Conservation (phyloP, 768 basidiomycete genomes). For the Chalciporus sphaerocephalus region DNA sequence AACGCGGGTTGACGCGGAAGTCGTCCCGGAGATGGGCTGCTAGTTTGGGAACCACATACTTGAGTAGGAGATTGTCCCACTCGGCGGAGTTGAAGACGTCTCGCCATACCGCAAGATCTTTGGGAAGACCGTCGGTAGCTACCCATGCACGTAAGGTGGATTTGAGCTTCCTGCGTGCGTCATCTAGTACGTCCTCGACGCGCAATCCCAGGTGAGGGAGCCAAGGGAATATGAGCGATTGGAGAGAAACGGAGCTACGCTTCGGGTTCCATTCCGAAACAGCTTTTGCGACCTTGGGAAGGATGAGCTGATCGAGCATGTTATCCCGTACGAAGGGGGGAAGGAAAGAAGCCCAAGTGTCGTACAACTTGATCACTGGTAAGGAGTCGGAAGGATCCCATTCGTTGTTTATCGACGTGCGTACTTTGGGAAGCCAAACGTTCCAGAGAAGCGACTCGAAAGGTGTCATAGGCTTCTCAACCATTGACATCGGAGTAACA, state of each 20-base stretch:
- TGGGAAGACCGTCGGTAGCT: slow-evolving; percentile 64
- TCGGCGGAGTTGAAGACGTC: slow-evolving; percentile 77
- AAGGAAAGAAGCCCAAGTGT: slow-evolving; percentile 82
- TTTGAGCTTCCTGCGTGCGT: slow-evolving; percentile 84
- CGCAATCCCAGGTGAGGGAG: slow-evolving; percentile 81
- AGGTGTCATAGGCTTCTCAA: slow-evolving; percentile 78
- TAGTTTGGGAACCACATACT: slow-evolving; percentile 89
- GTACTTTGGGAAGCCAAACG: slow-evolving; percentile 92
- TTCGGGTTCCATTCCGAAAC: slow-evolving; percentile 80
- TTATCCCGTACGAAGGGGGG: slow-evolving; percentile 93
- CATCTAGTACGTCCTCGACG: slow-evolving; percentile 79
- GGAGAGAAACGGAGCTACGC: slow-evolving; percentile 55
- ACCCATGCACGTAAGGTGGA: slow-evolving; percentile 72
- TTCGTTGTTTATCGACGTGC: slow-evolving; percentile 90
- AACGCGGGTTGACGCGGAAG: slow-evolving; percentile 86
- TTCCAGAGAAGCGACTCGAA: slow-evolving; percentile 95
- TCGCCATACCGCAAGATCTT: slow-evolving; percentile 77
- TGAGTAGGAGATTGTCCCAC: slow-evolving; percentile 89
- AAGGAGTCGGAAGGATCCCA: slow-evolving; percentile 75
- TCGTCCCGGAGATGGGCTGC: slow-evolving; percentile 76
- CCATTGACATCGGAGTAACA: slow-evolving; percentile 26
- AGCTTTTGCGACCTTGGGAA: slow-evolving; percentile 87
- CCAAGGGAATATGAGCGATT: slow-evolving; percentile 92
- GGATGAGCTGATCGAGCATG: slow-evolving; percentile 88
- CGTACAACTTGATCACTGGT: slow-evolving; percentile 78